Percentiles rank a stretch among this genome's conserved stretches.
These are phyloP conservation scores for Colletotrichum trifolii DNA, from an alignment of 2,329 filamentous ascomycete species.

Conservation along the genomic window DNA sequence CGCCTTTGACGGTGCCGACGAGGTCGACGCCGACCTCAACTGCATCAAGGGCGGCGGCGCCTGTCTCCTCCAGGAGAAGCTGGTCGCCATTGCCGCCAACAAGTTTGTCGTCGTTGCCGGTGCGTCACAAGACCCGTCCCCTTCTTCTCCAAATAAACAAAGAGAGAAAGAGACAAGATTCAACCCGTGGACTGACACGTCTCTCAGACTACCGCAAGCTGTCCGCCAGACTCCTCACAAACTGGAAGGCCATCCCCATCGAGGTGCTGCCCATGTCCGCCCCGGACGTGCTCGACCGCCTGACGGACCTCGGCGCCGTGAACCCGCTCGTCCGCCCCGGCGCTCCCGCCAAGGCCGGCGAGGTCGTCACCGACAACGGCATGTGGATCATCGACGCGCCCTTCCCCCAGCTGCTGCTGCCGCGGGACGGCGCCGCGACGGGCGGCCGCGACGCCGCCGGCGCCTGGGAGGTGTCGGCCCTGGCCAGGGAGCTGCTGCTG, in stretches of 20 bases:
- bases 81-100: constrained; percentile 85
- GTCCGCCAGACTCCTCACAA: constrained; percentile 76
- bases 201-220: constrained; percentile 86
- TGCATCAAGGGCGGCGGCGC: constrained; percentile 98
- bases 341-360: constrained; percentile 81
- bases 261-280: constrained; percentile 91
- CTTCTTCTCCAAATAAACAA: background rate
- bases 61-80: constrained; percentile 98
- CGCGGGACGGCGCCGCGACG: constrained; percentile 54
- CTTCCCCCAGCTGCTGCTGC: constrained; percentile 79
- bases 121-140: constrained; percentile 50
- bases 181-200: background rate
- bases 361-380: constrained; percentile 70
- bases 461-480: constrained; percentile 81
- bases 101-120: constrained; percentile 90
- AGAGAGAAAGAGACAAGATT: no score
- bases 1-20: constrained; percentile 95
- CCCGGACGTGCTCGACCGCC: constrained; percentile 77
- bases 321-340: constrained; percentile 79
- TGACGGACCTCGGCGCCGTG: constrained; percentile 78
- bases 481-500: constrained; percentile 80
- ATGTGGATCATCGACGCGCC: constrained; percentile 92
- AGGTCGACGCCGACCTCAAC: constrained; percentile 94
- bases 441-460: constrained; percentile 64
- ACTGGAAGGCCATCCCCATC: constrained; percentile 90